phyloP scores from a whole-genome alignment of 176 grass and related monocot species.

The Luzula sylvatica region DNA sequence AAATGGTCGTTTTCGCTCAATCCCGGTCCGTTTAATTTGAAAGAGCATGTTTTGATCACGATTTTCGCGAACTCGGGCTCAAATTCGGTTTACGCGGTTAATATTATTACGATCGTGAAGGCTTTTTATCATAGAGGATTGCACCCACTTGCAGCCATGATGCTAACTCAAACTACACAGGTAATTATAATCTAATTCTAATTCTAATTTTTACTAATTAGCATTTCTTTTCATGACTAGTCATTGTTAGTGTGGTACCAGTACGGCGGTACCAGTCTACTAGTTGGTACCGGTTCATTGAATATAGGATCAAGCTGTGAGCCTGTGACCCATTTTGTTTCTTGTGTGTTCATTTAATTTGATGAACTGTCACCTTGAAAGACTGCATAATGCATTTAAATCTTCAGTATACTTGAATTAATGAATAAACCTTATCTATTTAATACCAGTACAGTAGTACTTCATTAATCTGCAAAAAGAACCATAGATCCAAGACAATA shows the following conservation, averaged over 20 bases:
- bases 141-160: conserved; percentile 46
- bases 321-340: background rate
- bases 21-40: conserved; percentile 77
- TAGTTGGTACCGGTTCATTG: too few relatives aligned
- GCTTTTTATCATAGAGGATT: conserved; percentile 62
- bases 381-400: background rate
- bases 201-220: too few relatives aligned
- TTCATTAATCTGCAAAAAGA: too few relatives aligned
- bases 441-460: too few relatives aligned
- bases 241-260: too few relatives aligned
- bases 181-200: conserved; percentile 15
- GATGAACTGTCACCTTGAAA: background rate
- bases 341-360: background rate
- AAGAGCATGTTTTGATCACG: conserved; percentile 83
- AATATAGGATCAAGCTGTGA: too few relatives aligned
- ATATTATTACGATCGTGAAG: conserved; percentile 77
- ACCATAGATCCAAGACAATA: too few relatives aligned
- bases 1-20: conserved; percentile 64
- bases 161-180: conserved; percentile 70
- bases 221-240: too few relatives aligned
- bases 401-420: too few relatives aligned
- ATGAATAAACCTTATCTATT: background rate
- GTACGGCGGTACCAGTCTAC: too few relatives aligned
- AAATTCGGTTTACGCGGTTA: conserved; percentile 58
- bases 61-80: conserved; percentile 64